Conservation (phyloP, 1,284 basidiomycete genomes). For the Acaromyces ingoldii region DNA sequence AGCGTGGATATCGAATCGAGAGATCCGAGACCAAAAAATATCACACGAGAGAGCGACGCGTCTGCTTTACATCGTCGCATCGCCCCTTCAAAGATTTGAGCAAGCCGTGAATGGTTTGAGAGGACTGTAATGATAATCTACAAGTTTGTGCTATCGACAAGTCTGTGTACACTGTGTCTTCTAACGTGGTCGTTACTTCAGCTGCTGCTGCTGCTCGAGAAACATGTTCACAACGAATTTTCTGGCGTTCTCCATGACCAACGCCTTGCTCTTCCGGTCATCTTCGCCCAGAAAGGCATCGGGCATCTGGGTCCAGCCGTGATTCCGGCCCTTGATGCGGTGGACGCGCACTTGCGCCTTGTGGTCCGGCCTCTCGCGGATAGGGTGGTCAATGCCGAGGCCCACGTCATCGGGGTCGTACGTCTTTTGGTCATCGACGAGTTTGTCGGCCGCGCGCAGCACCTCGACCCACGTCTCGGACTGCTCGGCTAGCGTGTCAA, state of each 20-base stretch:
- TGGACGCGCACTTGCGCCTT: not conserved
- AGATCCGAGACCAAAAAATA: no score
- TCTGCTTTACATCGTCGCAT: no score
- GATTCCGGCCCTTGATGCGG: constrained; percentile 1
- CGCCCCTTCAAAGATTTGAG: no score
- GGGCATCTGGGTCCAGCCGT: constrained; percentile 4
- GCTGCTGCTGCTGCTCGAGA: no score
- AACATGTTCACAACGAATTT: constrained; percentile 1
- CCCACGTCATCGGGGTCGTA: constrained; percentile 1
- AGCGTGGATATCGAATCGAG: no score
- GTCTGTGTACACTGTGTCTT: no score
- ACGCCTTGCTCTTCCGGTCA: not conserved
- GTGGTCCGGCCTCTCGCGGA: not conserved
- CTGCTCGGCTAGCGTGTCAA: constrained; percentile 32
- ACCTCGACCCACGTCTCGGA: constrained; percentile 24
- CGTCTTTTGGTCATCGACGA: not conserved
- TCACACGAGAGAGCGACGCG: no score
- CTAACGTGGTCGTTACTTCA: no score
- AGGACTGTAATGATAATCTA: no score
- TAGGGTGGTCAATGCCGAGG: not conserved
- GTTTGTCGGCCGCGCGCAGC: constrained; percentile 4
- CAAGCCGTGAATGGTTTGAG: no score
- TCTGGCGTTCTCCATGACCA: constrained; percentile 5
- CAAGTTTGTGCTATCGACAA: no score
- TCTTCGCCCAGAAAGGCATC: constrained; percentile 2